phyloP scores from a whole-genome alignment of 169 alveolate genomes.

The Eimeria necatrix region DNA sequence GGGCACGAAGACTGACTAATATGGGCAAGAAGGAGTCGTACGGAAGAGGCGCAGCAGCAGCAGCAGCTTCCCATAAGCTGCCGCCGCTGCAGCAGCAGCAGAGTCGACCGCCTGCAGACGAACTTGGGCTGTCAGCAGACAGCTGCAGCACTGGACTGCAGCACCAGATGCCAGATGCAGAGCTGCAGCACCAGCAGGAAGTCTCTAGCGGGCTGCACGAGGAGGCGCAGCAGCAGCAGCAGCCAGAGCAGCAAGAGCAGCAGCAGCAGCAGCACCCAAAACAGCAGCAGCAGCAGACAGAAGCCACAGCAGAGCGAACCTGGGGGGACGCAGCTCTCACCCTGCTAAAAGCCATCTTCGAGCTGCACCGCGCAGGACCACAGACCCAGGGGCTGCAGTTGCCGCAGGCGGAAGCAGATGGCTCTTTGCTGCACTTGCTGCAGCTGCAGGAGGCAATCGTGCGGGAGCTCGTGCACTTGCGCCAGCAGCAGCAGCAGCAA shows the following conservation, averaged over 20 bases:
- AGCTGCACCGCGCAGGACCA: not conserved
- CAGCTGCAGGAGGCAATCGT: not conserved
- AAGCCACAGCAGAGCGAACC: not conserved
- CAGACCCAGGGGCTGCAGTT: not conserved
- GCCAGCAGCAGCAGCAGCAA: slow-evolving; percentile 21
- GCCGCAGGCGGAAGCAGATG: not conserved
- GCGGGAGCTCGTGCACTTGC: not conserved
- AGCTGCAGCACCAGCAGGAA: not conserved
- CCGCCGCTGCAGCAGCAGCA: not conserved
- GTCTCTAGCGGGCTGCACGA: not conserved
- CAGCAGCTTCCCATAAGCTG: not conserved
- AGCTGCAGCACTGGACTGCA: not conserved
- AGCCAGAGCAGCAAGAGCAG: not conserved
- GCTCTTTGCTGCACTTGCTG: not conserved
- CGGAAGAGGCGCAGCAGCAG: not conserved
- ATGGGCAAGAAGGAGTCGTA: not conserved
- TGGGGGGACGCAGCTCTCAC: not conserved
- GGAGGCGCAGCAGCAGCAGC: slow-evolving; percentile 15
- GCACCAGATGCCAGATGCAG: not conserved
- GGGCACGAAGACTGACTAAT: not conserved
- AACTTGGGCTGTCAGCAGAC: not conserved
- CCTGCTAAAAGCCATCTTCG: not conserved
- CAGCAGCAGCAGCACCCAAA: not conserved
- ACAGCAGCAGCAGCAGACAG: slow-evolving; percentile 18
- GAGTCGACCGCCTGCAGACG: not conserved